phyloP scores from a whole-genome alignment of 768 basidiomycete genomes.

The Russula ochroleuca region DNA sequence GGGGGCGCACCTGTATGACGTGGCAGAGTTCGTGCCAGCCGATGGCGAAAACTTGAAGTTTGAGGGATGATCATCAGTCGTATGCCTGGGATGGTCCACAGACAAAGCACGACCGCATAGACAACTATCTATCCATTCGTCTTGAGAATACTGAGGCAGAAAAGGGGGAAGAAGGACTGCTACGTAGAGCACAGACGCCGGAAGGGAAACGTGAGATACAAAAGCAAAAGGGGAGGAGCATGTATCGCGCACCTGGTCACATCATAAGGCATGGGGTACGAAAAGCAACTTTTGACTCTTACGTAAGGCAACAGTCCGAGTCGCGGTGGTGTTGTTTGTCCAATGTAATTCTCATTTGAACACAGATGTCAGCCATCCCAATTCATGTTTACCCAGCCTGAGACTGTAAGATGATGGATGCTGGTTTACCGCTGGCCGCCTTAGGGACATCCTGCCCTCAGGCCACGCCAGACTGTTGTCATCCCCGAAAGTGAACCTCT shows the following conservation, averaged over 20 bases:
- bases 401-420: neutral
- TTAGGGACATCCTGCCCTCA: constrained; percentile 10
- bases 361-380: too few species aligned
- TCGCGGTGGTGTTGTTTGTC: too few species aligned
- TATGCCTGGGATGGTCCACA: constrained; percentile 83
- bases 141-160: constrained; percentile 9
- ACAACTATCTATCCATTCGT: constrained; percentile 58
- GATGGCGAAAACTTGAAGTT: constrained; percentile 82
- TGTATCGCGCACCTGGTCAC: constrained; percentile 23
- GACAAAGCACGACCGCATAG: constrained; percentile 78
- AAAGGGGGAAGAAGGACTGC: constrained; percentile 30
- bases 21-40: constrained; percentile 89
- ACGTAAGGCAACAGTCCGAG: too few species aligned
- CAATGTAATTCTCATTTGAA: too few species aligned
- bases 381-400: too few species aligned
- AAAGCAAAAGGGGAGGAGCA: neutral
- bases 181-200: constrained; percentile 72
- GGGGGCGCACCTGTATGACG: constrained; percentile 56
- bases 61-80: constrained; percentile 77
- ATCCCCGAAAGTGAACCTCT: constrained; percentile 31
- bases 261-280: too few species aligned
- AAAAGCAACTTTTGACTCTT: too few species aligned
- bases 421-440: neutral
- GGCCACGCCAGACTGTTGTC: constrained; percentile 23
- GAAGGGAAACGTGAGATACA: constrained; percentile 20